Base-by-base conservation (phyloP, 768 basidiomycete species). In the Rhizopogon roseolus region DNA sequence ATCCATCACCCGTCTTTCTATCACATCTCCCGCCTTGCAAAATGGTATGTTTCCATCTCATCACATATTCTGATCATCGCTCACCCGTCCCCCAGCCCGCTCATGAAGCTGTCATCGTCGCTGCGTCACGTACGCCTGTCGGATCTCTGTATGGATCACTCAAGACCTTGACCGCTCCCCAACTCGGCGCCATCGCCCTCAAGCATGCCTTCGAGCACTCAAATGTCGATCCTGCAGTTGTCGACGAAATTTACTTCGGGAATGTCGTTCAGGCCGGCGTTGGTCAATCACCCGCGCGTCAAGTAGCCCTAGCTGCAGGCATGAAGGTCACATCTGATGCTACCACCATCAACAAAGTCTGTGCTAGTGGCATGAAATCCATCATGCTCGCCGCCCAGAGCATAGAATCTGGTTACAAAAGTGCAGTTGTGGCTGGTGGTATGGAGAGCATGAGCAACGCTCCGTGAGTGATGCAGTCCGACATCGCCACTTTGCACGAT, bases 401-500 rank as follows among this genome's bases (percentile, higher is more conserved):
- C 63, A 92, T 99, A 64, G 80, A 86, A 69, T 79, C 86, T 16
- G 97, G 97, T 46, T 85, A 96, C 67, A 85, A 88, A 55, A 83
- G 73, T 41, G 81, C 96, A 45, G 89, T 97, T 61, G 92, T 85
- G 19, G 95, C 95, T 53, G 97, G 97, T 61, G 97, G 97, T 56
- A 97, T 93, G 93, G 97, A 99, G 77, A 94, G 91, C 76, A 99
- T 99, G 97, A 95, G 91, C 70, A 90, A 98, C 61, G 94, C 94
- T 48, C 97, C 97, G 94, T 98, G 66, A 65, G 96, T 84, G 5
- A 44, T 46, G 38, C 37, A 5, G 51, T 16, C 46, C 22, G 36
- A 13, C 56, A 7, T 49, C 32, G 28, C 14, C 5, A 22, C 37
- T 52, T 54, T 39, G 7, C 29, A 36, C 39, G 40, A 56, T 52